Evolutionary conservation across 768 basidiomycete genomes (phyloP).

Genomic region (Lactarius hengduanensis): DNA sequence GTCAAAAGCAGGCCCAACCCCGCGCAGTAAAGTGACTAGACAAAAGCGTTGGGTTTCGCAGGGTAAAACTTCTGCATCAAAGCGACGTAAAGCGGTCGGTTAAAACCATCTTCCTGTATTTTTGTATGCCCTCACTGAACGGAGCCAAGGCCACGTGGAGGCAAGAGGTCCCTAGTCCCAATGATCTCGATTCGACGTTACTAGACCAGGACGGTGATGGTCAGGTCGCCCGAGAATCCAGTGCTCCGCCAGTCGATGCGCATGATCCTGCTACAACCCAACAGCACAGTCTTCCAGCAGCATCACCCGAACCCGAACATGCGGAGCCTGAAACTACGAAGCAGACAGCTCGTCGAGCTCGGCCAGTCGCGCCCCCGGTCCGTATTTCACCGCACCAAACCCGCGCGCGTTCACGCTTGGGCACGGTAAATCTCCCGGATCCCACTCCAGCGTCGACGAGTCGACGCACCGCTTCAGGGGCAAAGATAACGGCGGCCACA

Average conservation of each 20-base stretch:
- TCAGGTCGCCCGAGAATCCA: neutral
- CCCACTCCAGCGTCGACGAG: neutral
- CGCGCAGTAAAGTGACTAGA: neutral
- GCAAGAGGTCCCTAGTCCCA: neutral
- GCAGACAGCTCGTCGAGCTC: neutral
- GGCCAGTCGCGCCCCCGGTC: neutral
- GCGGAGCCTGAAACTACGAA: neutral
- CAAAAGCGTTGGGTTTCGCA: neutral
- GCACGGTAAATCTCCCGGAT: neutral
- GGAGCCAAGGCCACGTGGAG: neutral
- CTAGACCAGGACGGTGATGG: neutral
- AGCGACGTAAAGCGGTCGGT: slow-evolving; percentile 13
- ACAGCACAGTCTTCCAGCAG: neutral
- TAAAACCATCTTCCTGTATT: too few species aligned
- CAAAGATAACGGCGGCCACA: neutral
- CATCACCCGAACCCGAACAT: neutral
- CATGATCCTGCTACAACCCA: neutral
- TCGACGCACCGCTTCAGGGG: neutral
- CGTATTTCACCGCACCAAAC: slow-evolving; percentile 4
- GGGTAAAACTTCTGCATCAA: neutral
- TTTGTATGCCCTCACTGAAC: neutral
- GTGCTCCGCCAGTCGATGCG: neutral
- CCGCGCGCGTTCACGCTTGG: neutral
- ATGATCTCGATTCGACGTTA: slow-evolving; percentile 5
- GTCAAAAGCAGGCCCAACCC: neutral